A percentile compares a stretch with the other conserved stretches of the same genome.
Conservation (phyloP, 1,284 basidiomycete genomes). For the Fomitopsis schrenkii region DNA sequence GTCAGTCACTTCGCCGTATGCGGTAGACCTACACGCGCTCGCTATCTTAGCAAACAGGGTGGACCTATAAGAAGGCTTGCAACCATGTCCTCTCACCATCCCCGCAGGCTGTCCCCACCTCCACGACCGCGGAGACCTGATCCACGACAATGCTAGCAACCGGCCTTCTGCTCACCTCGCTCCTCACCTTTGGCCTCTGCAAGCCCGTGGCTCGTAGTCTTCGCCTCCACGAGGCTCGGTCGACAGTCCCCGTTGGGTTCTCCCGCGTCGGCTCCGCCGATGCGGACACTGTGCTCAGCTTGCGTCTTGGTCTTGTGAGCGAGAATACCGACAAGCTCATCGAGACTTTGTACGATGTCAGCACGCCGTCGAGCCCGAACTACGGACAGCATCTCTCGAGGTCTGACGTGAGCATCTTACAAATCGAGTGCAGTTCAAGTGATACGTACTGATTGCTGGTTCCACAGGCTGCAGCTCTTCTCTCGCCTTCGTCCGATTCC, state of each 20-base stretch:
- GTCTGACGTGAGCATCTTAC: slow-evolving; percentile 20
- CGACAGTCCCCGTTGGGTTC: slow-evolving; percentile 20
- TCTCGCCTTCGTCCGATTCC: slow-evolving; percentile 32
- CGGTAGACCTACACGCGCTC: too few species aligned
- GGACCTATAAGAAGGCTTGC: too few species aligned
- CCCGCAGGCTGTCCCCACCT: too few species aligned
- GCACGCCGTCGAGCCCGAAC: slow-evolving; percentile 25
- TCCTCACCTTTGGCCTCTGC: slow-evolving; percentile 13
- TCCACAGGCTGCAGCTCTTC: slow-evolving; percentile 33
- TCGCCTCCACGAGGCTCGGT: slow-evolving; percentile 22
- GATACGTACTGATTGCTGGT: background rate
- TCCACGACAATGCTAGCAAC: background rate
- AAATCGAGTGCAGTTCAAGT: too few species aligned
- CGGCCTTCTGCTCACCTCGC: slow-evolving; percentile 11
- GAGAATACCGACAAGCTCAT: slow-evolving; percentile 28
- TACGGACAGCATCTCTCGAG: slow-evolving; percentile 29
- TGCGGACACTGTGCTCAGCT: slow-evolving; percentile 16
- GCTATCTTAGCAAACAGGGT: too few species aligned
- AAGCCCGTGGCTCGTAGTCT: slow-evolving; percentile 16
- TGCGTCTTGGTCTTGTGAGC: slow-evolving; percentile 26
- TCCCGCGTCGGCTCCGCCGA: slow-evolving; percentile 18
- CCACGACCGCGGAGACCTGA: too few species aligned
- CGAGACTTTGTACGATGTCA: slow-evolving; percentile 20
- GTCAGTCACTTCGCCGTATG: too few species aligned
- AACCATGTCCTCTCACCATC: too few species aligned